Base-by-base conservation (phyloP, 192 early-diverging fungal genomes). In the Coemansia interrupta region DNA sequence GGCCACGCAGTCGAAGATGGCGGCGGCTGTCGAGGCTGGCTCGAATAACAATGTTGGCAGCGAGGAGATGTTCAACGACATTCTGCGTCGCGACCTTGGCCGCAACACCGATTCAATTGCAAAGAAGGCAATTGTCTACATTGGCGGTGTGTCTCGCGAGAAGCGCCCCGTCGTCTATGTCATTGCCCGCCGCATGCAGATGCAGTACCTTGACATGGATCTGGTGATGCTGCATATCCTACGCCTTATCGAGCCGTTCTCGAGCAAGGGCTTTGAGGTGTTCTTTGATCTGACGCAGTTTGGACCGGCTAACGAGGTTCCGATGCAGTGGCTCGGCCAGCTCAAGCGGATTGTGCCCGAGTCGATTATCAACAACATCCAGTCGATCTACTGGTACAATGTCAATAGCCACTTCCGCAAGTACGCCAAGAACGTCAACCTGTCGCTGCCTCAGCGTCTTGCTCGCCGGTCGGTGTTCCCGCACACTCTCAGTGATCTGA, bases 221-320 rank as follows among this genome's bases (percentile, higher is more conserved):
- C 63, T 90, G 7, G 67, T 93, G 26, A 81, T 94, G 66, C 86
- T 92, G 62, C 83, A 89, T 52, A 65, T 90, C 46, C 70, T 90
- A 62, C 83, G 84, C 54, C 64, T 82, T 13, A 63, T 93, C 46
- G 87, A 91, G 74, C 81, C 89, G 22, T 68, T 83, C 26, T 78
- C 86, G 7, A 81, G 79, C 38, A 89, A 85, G 57, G 70, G 86
- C 39, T 90, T 85, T 61, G 93, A 96, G 53, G 48, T 96, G 39
- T 80, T 93, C 17, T 74, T 96, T 55, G 93, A 96, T 66, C 56
- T 88, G 29, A 91, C 91, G 29, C 83, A 88, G 66, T 93, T 92
- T 78, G 82, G 83, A 6, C 73, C 78, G 10, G 82, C 84, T 1
- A 95, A 93, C 63, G 93, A 95, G 72, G 84, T 92, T 36, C 86